phyloP scores from a whole-genome alignment of 306 rosid species.

The Prinsepia uniflora region DNA sequence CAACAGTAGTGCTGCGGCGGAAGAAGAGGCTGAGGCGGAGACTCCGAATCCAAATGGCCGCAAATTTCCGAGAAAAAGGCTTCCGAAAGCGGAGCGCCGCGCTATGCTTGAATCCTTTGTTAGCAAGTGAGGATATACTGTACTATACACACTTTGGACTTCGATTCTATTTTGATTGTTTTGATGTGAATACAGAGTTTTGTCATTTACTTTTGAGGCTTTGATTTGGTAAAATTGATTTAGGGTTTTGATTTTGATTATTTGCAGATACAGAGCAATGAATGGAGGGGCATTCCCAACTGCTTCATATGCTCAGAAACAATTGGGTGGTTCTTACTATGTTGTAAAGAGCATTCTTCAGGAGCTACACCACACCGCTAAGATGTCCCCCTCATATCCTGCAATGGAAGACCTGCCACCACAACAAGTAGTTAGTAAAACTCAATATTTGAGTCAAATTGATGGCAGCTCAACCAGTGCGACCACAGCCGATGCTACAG shows the following conservation, averaged over 20 bases:
- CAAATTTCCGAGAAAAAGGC: slow-evolving; percentile 26
- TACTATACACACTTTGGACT: background rate
- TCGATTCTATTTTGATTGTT: background rate
- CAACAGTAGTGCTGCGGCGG: background rate
- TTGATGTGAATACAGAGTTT: background rate
- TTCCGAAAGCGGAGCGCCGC: slow-evolving; percentile 43
- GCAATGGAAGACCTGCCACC: background rate
- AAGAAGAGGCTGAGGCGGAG: background rate
- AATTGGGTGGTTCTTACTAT: slow-evolving; percentile 67
- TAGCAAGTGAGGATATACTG: slow-evolving; percentile 36
- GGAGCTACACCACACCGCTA: slow-evolving; percentile 46
- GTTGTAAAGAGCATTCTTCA: slow-evolving; percentile 42
- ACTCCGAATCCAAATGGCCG: background rate
- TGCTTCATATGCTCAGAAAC: background rate
- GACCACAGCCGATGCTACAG: slow-evolving; percentile 12
- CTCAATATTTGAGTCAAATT: slow-evolving; percentile 14
- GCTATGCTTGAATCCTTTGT: slow-evolving; percentile 58
- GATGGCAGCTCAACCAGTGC: slow-evolving; percentile 22
- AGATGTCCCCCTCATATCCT: slow-evolving; percentile 23
- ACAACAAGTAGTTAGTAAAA: slow-evolving; percentile 12
- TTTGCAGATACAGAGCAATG: slow-evolving; percentile 49
- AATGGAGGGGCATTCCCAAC: slow-evolving; percentile 61
- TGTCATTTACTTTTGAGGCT: background rate
- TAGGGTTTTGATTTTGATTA: background rate
- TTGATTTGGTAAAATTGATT: background rate